These are phyloP conservation scores for Hypoxylon sp. DNA, from an alignment of 2,329 filamentous ascomycete genomes.

Conservation along the genomic window DNA sequence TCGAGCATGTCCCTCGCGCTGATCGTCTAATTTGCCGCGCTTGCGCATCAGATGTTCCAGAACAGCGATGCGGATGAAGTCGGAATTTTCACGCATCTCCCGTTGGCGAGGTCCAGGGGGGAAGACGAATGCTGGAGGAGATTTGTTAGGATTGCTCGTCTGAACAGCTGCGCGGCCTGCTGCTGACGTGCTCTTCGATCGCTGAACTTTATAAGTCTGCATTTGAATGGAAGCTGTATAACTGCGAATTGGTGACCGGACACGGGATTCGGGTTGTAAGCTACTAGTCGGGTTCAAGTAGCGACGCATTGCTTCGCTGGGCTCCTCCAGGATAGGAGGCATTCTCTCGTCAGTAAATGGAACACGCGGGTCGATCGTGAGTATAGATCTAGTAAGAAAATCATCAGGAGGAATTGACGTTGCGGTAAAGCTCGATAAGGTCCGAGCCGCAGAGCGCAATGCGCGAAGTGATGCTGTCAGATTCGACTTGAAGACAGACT, in stretches of 20 bases:
- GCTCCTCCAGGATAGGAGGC: conserved; percentile 70
- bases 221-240: conserved; percentile 78
- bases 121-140: conserved; percentile 51
- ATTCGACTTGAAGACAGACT: conserved; percentile 75
- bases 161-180: conserved; percentile 45
- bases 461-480: conserved; percentile 74
- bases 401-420: conserved; percentile 74
- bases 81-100: conserved; percentile 76
- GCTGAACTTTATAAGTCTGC: conserved; percentile 75
- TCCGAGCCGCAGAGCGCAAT: conserved; percentile 71
- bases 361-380: conserved; percentile 74
- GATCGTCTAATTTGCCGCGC: conserved; percentile 73
- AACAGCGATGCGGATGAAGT: conserved; percentile 77
- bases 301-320: conserved; percentile 73
- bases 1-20: conserved; percentile 73
- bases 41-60: conserved; percentile 80
- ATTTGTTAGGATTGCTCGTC: conserved; percentile 46
- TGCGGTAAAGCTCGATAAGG: conserved; percentile 71
- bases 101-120: conserved; percentile 68
- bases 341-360: conserved; percentile 76
- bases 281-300: conserved; percentile 74
- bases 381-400: conserved; percentile 74
- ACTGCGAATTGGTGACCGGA: conserved; percentile 51
- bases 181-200: conserved; percentile 56
- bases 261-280: conserved; percentile 58